Evolutionary conservation across 176 grass and related monocot species (phyloP), one percentile per base, ranked within the genome.

Genomic region (Chloris gayana): DNA sequence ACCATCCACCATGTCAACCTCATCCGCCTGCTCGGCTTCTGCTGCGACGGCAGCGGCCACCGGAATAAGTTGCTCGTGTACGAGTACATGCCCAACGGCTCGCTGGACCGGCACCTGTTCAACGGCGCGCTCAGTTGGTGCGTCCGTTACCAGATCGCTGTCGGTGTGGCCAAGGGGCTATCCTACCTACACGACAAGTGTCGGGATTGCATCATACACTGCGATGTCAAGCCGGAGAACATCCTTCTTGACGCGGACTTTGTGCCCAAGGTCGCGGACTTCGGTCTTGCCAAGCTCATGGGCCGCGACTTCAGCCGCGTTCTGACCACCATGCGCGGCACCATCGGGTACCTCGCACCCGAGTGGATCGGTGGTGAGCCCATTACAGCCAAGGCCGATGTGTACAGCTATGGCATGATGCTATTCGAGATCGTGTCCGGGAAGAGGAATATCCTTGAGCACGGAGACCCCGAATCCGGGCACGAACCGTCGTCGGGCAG

Each of bases 171-270:
- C 9, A 86, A 85, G 67, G 88, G 88, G 46, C 71, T 90, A 1
- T 74, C 68, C 19, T 90, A 90, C 60, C 88, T 90, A 11, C 88
- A 90, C 47, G 88, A 75, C 50, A 32, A 79, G 25, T 91, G 88
- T 35, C 72, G 75, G 24, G 75, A 86, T 44, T 35, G 88, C 69
- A 83, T 90, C 49, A 90, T 50, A 14, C 47, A 50, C 14, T 50
- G 47, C 47, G 47, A 50, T 3, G 14, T 50, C 1, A 50, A 50
- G 2, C 47, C 47, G 47, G 47, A 50, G 47, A 50, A 50, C 15
- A 18, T 50, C 47, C 47, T 50, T 1, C 47, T 50, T 2, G 47
- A 11, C 2, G 72, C 37, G 0, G n/a, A n/a, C n/a, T 74, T 74
- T 21, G 51, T 1, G 51, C 51, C 51, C 51, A 56, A 56, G 51